phyloP scores from a whole-genome alignment of 2,329 filamentous ascomycete genomes.

The Domatiomyces globalis region DNA sequence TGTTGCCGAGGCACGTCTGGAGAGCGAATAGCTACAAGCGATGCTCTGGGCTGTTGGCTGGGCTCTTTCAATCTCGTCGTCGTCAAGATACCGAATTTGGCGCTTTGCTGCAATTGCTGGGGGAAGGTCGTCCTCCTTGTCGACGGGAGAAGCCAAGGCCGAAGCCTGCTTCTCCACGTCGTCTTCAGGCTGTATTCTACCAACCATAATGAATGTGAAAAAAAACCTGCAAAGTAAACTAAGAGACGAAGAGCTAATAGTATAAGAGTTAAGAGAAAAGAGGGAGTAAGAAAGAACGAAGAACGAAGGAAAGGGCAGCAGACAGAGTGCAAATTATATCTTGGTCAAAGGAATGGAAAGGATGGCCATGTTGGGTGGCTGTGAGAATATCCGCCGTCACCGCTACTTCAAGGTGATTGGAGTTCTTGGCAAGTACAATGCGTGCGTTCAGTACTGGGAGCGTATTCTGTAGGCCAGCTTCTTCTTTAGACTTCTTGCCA shows the following conservation, averaged over 20 bases:
- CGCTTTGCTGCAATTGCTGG: slow-evolving; percentile 11
- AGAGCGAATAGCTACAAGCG: not conserved
- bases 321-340: not conserved
- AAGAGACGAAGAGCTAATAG: not conserved
- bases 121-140: slow-evolving; percentile 7
- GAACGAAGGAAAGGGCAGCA: not conserved
- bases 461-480: not conserved
- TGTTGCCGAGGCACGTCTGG: slow-evolving; percentile 8
- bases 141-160: not conserved
- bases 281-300: not conserved
- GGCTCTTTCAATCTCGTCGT: slow-evolving; percentile 8
- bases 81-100: slow-evolving; percentile 14
- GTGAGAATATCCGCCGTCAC: no score
- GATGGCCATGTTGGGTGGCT: not conserved
- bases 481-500: not conserved
- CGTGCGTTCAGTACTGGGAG: not conserved
- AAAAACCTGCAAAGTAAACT: not conserved
- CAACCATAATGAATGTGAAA: not conserved
- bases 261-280: not conserved
- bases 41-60: not conserved
- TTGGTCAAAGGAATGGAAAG: not conserved
- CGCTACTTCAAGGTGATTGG: no score
- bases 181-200: not conserved
- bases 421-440: not conserved
- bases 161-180: slow-evolving; percentile 1